Evolutionary conservation across 345 rosid species (phyloP), one percentile per base, ranked within the genome.

Genomic region (Boechera divaricarpa): DNA sequence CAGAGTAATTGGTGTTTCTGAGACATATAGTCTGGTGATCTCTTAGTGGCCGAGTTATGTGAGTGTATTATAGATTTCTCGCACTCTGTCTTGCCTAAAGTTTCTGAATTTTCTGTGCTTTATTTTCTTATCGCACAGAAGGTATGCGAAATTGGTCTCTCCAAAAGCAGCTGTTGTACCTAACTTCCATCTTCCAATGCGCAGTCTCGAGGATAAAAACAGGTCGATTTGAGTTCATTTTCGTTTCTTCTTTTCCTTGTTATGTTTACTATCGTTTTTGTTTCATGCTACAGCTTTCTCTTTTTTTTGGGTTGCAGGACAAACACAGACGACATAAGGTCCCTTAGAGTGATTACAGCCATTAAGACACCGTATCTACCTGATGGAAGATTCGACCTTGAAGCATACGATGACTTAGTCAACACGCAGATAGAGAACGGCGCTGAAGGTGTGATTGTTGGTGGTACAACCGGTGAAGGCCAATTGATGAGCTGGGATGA

Each of bases 401-500:
- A 94, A 88, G 92, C 95, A n/a, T 92, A 89, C 31, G 90, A 90
- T 67, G 87, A 74, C 36, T 81, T 92, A 81, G 86, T 94, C 67
- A 83, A 90, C 77, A 82, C 79, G 76, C 98, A 92, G 82, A 88
- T 90, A 6, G 77, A 51, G 53, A 72, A 82, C 70, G 94, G 95
- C 3, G 93, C 79, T 6, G 93, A 88, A 85, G 97, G 91, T 79
- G 85, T 92, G 63, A 87, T 94, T 13, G 95, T 94, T 47, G 97
- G 97, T 7, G 98, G 97, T 56, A 90, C 95, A 57, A 92, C 98
- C 0, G 98, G 97, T 35, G 98, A 94, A 81, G 98, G 98, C 12
- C 97, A 92, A 26, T 67, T 92, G 53, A 94, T 92, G 97, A 90
- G 95, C 79, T 92, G 97, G 98, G 97, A 94, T 26, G 98, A 94